Base-by-base conservation (phyloP, 1,284 basidiomycete species). In the Leccinum ponderosum region DNA sequence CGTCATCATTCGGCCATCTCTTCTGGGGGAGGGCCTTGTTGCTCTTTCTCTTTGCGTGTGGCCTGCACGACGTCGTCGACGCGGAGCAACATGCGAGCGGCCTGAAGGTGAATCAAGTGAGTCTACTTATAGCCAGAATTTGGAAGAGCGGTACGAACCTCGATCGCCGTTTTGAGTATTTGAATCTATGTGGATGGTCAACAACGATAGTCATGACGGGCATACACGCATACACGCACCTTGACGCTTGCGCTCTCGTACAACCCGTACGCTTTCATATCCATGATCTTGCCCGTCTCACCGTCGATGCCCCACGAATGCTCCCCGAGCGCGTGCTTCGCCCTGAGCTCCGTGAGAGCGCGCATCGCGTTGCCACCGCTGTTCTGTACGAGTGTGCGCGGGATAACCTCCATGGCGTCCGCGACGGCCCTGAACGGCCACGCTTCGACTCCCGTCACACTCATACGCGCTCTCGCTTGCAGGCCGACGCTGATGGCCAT, bases 381-480 rank as follows among this genome's bases (percentile, higher is more conserved):
- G 77, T 99, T 99, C 76, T 99, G 96, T 15, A 97, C 90, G 64
- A 99, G 80, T 27, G 96, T 98, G 60, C 96, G 81, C 4, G 97
- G 97, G 66, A 99, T 97, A 56, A 98, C 95, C 77, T 99, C 96
- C 86, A 99, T 90, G 27, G 97, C 95, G 69, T 98, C 97, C 1
- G 93, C 92, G 3, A 98, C 95, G 27, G 95, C 95, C 60, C 90
- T 82, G 79, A 93, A 96, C 6, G 95, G 94, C 79, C 93, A 93
- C 1, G 91, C 92, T 73, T 96, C 93, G 27, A 96, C 90, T 29
- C 95, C 95, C 14, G 86, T 86, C 57, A 94, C 84, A 51, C 83
- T 73, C 42, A 47, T 47, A 69, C 91, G 85, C 25, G 94, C 93
- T 75, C 90, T 93, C 42, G 89, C 85, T n/a, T 92, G 88, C 62